phyloP scores from a whole-genome alignment of 352 stramenopile genomes.

The Globisporangium cystogenes region DNA sequence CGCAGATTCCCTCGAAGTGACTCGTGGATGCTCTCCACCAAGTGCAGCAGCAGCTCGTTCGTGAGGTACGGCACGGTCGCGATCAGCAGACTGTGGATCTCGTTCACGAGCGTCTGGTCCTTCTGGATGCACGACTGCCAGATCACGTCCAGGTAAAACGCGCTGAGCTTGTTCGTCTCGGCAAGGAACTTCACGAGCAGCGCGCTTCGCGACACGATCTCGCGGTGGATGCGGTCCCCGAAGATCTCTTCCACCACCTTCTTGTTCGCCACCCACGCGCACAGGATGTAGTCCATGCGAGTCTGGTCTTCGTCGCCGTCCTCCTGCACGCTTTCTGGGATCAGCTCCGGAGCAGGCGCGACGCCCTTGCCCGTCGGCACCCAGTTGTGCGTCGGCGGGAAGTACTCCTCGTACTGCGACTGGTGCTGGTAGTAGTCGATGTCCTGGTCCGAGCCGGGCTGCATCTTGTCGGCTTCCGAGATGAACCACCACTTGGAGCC shows the following conservation, averaged over 20 bases:
- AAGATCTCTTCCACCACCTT: conserved; percentile 84
- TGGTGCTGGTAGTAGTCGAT: conserved; percentile 99
- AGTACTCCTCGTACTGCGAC: conserved; percentile 90
- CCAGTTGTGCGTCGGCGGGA: conserved; percentile 91
- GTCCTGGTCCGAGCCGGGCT: conserved; percentile 97
- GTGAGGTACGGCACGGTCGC: conserved; percentile 69
- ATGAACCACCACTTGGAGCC: conserved; percentile 99
- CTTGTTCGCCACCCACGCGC: conserved; percentile 65
- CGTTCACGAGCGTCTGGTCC: conserved; percentile 74
- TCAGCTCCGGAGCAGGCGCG: conserved; percentile 58
- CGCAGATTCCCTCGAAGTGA: conserved; percentile 42
- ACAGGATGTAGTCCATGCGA: conserved; percentile 71
- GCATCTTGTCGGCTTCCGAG: conserved; percentile 95
- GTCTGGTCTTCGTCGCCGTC: conserved; percentile 35
- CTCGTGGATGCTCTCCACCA: conserved; percentile 63
- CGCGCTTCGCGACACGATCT: conserved; percentile 80
- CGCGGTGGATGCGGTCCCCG: conserved; percentile 83
- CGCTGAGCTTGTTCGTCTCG: conserved; percentile 71
- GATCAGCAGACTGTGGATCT: conserved; percentile 82
- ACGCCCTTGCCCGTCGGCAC: conserved; percentile 73
- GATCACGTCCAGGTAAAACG: conserved; percentile 62
- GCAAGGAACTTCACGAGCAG: conserved; percentile 82
- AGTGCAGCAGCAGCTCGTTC: conserved; percentile 60
- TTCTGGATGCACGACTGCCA: conserved; percentile 81
- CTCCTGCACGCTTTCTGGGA: conserved; percentile 57